Base-by-base conservation (phyloP, 176 grass and related monocot genomes). In the Oryza rufipogon region DNA sequence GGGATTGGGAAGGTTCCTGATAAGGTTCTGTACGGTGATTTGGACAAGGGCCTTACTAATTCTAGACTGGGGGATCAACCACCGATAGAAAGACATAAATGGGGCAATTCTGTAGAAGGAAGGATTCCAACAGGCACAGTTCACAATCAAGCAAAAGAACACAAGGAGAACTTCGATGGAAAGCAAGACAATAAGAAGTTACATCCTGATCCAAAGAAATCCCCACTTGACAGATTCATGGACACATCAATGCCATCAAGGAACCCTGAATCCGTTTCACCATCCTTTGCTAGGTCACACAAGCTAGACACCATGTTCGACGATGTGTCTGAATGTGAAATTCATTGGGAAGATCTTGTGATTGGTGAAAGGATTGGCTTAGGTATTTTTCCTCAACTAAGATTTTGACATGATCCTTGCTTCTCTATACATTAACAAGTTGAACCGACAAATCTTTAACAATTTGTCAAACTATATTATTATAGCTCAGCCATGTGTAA, bases 291-390 rank as follows among this genome's bases (percentile, higher is more conserved):
- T 3, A 95, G 92, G 73, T 46, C 83, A 44, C 89, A 91, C 69
- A 96, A 88, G 84, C 74, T 96, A 84, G 93, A 99, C 74, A 65
- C 80, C 34, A 86, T 93, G 85, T 91, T 96, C 3, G 96, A 99
- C 86, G 96, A 96, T 86, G 96, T 99, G 64, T 93, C 96, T 76
- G 91, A 94, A 76, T 94, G 91, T 71, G 96, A 99, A 90, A 99
- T 99, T 87, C 94, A 69, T 56, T 99, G 96, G 96, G 96, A 99
- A 87, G 89, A 96, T 79, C 89, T 99, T 87, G 86, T 89, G 56
- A 94, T 99, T 82, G 96, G 96, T 84, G 96, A 99, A 91, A 94
- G 96, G 86, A 99, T 99, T 84, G 96, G 96, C 86, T 86, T 99
- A 99, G 96, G 96, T 99, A 99, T 83, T 84, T 84, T 42, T 73